Base-by-base conservation (phyloP, 2,329 filamentous ascomycete species). In the Colletotrichum sp. region DNA sequence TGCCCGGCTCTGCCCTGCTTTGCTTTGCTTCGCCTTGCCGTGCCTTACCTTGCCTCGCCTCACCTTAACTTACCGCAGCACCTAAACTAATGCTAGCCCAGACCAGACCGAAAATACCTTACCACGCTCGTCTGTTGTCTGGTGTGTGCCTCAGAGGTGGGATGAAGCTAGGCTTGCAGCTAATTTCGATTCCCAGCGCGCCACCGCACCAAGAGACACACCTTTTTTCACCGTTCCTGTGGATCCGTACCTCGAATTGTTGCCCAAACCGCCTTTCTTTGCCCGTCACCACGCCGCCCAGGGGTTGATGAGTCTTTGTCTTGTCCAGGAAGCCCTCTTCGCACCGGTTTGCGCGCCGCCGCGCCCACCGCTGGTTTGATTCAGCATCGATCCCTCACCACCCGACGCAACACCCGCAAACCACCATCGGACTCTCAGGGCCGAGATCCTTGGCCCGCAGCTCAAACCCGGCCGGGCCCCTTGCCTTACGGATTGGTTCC, bases 111-210 rank as follows among this genome's bases (percentile, higher is more conserved):
- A 28, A 48, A 64, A 71, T 34, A 74, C 36, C 16, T 18, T 39
- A 39, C 52, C 36, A 43, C n/a, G 30, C 68, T 63, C 72, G 69
- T 75, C 72, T 72, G 63, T 39, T 39, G 61, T 39, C 30, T 64
- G 61, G 21, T 64, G 34, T 75, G 69, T 75, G 68, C 72, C 65
- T 72, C 63, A 72, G 52, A 64, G 61, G 63, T 72, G 69, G 63
- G 73, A 75, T 55, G 69, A 75, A 68, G 73, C 69, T 75, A 75
- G 69, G 16, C 55, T 67, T 59, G 69, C 73, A 43, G 57, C 69
- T 75, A 72, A 68, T 75, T 73, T 73, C 57, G 71, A 64, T 70
- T 70, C 26, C 61, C 57, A 52, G 67, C 69, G 39, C 72, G 71
- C 69, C 26, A 64, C 72, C 72, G 69, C 72, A 68, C 18, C 16